Evolutionary conservation across 805 yeast species (phyloP).

Genomic region (Candida ulmi): DNA sequence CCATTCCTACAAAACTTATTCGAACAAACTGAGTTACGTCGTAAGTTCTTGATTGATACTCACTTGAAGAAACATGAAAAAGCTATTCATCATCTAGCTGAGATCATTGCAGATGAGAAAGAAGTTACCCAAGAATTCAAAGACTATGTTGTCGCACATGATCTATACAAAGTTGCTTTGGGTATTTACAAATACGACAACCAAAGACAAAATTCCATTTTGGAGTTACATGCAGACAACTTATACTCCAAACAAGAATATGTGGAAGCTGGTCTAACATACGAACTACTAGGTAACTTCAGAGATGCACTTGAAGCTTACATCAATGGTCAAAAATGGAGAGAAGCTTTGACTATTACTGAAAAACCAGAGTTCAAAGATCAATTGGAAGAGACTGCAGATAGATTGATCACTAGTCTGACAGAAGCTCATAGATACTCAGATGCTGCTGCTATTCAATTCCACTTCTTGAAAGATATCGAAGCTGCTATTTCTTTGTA

Average conservation of each 20-base stretch:
- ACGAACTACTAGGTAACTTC: conserved; percentile 56
- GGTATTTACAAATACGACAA: conserved; percentile 52
- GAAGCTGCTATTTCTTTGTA: conserved; percentile 59
- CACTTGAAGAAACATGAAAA: conserved; percentile 59
- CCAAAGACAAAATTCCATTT: conserved; percentile 46
- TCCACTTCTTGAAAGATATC: conserved; percentile 52
- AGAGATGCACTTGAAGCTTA: conserved; percentile 67
- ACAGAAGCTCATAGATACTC: conserved; percentile 65
- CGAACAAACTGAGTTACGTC: conserved; percentile 58
- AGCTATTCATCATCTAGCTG: conserved; percentile 63
- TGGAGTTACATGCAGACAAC: conserved; percentile 56
- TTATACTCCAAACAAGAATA: conserved; percentile 52
- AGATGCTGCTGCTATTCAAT: conserved; percentile 77
- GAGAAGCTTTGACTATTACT: conserved; percentile 68
- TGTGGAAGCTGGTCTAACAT: conserved; percentile 73
- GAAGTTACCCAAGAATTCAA: conserved; percentile 51
- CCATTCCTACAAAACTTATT: conserved; percentile 85
- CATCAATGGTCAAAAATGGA: conserved; percentile 72
- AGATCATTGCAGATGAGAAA: conserved; percentile 31
- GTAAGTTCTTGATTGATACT: conserved; percentile 74
- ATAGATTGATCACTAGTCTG: conserved; percentile 52
- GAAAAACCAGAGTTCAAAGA: conserved; percentile 34
- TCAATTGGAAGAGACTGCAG: conserved; percentile 42
- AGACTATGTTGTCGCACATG: conserved; percentile 64
- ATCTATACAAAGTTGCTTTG: conserved; percentile 65